Evolutionary conservation across 257 asterid species (phyloP).

Genomic region (Misopates orontium): DNA sequence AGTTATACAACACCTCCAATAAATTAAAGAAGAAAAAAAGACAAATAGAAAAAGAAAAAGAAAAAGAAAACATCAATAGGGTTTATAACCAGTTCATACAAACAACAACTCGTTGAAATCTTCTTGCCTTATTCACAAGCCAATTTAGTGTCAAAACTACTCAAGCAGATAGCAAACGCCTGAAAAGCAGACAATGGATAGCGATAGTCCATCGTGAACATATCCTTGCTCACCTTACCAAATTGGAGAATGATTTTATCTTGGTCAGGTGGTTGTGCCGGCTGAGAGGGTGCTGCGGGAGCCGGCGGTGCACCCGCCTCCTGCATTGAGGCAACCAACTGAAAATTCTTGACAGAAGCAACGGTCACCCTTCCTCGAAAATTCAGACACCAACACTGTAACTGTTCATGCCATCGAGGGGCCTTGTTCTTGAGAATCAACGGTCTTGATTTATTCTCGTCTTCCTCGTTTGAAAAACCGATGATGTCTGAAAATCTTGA

Average conservation of each 20-base stretch:
- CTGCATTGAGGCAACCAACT: conserved; percentile 65
- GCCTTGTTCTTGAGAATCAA: conserved; percentile 86
- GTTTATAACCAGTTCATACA: background rate
- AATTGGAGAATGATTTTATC: conserved; percentile 84
- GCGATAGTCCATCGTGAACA: conserved; percentile 91
- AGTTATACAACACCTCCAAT: conserved; percentile 7
- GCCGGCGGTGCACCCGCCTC: conserved; percentile 19
- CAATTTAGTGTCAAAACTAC: conserved; percentile 92
- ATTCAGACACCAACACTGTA: conserved; percentile 93
- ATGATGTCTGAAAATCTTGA: conserved; percentile 71
- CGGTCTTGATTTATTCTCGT: conserved; percentile 51
- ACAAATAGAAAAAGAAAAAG: conserved; percentile 17
- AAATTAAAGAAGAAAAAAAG: background rate
- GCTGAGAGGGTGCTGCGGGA: conserved; percentile 43
- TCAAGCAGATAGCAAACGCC: conserved; percentile 87
- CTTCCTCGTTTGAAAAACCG: conserved; percentile 41
- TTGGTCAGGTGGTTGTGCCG: conserved; percentile 61
- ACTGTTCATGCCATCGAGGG: conserved; percentile 91
- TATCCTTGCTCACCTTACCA: conserved; percentile 86
- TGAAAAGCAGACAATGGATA: conserved; percentile 88
- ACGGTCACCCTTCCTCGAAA: conserved; percentile 89
- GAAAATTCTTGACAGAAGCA: conserved; percentile 93
- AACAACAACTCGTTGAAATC: background rate
- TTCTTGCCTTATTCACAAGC: conserved; percentile 68
- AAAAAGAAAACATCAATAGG: conserved; percentile 15